Evolutionary conservation across 129 eudicot genomes (phyloP).

Genomic region (Daucus carota): DH1_v3.0 NC_030385.2:7579001-7579500

Average conservation of each 20-base stretch:
- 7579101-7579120: constrained; percentile 11
- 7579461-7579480: neutral
- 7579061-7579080: constrained; percentile 26
- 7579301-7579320: neutral
- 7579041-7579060: constrained; percentile 66
- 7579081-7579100: neutral
- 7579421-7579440: neutral
- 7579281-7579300: neutral
- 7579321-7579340: no score
- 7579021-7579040: constrained; percentile 56
- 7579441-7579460: neutral
- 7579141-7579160: neutral
- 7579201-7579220: neutral
- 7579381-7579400: no score
- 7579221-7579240: neutral
- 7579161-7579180: neutral
- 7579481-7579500: no score
- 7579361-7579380: no score
- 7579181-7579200: neutral
- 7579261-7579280: neutral
- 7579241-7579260: constrained; percentile 5
- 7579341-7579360: no score
- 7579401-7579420: neutral
- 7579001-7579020: constrained; percentile 78
- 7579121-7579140: constrained; percentile 10